Percentiles rank a stretch among this genome's conserved stretches.
These are phyloP conservation scores for Prunus dulcis DNA, from an alignment of 306 rosid species.

Conservation along the genomic window DNA sequence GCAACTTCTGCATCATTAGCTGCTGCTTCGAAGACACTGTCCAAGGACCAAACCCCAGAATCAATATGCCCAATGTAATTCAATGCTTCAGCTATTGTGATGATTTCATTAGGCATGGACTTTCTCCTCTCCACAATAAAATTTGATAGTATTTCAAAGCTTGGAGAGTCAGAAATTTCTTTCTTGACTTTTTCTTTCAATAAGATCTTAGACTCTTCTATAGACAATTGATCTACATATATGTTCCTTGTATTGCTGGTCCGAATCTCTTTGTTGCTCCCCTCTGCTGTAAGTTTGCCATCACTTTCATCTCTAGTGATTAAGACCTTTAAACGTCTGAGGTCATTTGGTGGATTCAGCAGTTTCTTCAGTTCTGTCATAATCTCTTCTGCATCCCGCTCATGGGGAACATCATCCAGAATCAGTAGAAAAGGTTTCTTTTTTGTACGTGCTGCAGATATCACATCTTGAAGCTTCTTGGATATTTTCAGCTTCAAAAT, in stretches of 20 bases:
- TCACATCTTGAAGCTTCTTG: neutral
- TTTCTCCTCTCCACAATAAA: neutral
- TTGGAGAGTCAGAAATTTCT: neutral
- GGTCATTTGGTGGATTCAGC: neutral
- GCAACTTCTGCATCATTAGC: neutral
- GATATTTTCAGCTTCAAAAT: neutral
- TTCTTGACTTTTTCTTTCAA: neutral
- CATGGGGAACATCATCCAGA: conserved; percentile 26
- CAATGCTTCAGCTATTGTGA: conserved; percentile 8
- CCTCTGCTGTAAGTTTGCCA: neutral
- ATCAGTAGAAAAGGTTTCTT: neutral
- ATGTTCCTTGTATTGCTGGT: neutral
- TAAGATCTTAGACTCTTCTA: neutral
- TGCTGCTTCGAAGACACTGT: conserved; percentile 16
- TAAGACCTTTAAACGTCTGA: conserved; percentile 20
- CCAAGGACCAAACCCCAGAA: neutral
- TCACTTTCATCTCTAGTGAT: conserved; percentile 7
- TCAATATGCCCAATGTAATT: neutral
- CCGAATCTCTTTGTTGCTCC: neutral
- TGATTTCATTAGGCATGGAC: conserved; percentile 1
- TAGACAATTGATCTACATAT: neutral
- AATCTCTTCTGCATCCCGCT: neutral
- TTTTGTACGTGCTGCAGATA: neutral
- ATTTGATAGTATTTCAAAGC: neutral
- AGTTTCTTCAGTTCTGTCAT: neutral